phyloP scores from a whole-genome alignment of 768 basidiomycete genomes.

The Podaxis sp. region DNA sequence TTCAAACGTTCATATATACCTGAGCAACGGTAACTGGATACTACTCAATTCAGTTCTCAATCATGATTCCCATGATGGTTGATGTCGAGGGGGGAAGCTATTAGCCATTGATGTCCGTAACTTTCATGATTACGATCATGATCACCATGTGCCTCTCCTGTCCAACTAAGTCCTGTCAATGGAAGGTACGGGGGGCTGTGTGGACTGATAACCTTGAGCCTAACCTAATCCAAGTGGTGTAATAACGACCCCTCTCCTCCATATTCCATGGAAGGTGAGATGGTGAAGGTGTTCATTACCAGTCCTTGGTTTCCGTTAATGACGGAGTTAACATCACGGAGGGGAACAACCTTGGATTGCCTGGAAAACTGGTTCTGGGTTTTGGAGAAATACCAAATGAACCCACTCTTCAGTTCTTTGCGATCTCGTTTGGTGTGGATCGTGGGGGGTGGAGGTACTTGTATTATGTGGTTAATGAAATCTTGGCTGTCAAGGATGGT shows the following conservation, averaged over 20 bases:
- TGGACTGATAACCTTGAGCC: not conserved
- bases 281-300: not conserved
- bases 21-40: not conserved
- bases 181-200: not conserved
- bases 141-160: not conserved
- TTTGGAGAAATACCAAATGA: not conserved
- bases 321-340: not conserved
- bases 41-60: not conserved
- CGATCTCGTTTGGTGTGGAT: not conserved
- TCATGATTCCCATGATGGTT: not conserved
- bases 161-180: not conserved
- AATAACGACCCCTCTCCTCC: not conserved
- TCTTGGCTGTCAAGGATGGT: not conserved
- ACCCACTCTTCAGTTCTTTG: not conserved
- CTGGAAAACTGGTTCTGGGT: not conserved
- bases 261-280: not conserved
- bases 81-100: not conserved
- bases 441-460: not conserved
- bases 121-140: not conserved
- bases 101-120: not conserved
- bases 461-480: not conserved
- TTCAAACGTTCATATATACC: not conserved
- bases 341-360: not conserved
- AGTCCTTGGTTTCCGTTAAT: not conserved
- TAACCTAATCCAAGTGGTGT: not conserved